Base-by-base conservation (phyloP, 1,139 yeast genomes). In the Meyerozyma sp. region DNA sequence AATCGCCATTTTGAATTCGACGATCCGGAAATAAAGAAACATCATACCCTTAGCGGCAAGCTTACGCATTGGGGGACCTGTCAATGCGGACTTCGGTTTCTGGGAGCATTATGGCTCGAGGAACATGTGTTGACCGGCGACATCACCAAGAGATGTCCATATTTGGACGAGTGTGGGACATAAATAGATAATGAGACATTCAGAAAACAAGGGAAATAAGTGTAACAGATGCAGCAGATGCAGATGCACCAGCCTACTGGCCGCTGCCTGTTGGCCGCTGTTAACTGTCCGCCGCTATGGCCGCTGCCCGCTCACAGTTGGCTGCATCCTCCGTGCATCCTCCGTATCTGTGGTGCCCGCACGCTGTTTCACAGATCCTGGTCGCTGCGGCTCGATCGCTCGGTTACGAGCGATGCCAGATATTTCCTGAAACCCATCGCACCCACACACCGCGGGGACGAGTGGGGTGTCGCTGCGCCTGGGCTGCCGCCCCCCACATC, bases 1-100 rank as follows among this genome's bases (percentile, higher is more conserved):
- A 84, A 82, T 56, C 70, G 77, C 42, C 89, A 82, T 53, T 82
- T 82, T 56, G 62, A 60, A 40, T 82, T 81, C 56, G 79, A 75
- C 46, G 73, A 77, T 47, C 70, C 72, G 7, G 63, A 66, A 32
- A 75, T 75, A 8, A 74, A 75, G 40, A 66, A 70, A 38, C 62
- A 72, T 47, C 78, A 78, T 48, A 81, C 78, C 48, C 61, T 82
- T 44, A 70, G 70, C 44, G 81, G 78, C 45, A 82, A 82, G 57
- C 63, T 82, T 35, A 58, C 62, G 29, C 71, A 72, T 53, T 57
- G 61, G 56, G 89, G 89, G 1, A 63, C 71, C 0, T 82, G 89
- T 55, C 68, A 63, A 10, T 82, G 89, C 63, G 87, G 87, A 0
- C 49, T 57, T 32, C 56, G 77, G 40, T 74, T 70, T 52, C 52